Base-by-base conservation (phyloP, 2,329 filamentous ascomycete species). In the Fusarium liriodendri region DNA sequence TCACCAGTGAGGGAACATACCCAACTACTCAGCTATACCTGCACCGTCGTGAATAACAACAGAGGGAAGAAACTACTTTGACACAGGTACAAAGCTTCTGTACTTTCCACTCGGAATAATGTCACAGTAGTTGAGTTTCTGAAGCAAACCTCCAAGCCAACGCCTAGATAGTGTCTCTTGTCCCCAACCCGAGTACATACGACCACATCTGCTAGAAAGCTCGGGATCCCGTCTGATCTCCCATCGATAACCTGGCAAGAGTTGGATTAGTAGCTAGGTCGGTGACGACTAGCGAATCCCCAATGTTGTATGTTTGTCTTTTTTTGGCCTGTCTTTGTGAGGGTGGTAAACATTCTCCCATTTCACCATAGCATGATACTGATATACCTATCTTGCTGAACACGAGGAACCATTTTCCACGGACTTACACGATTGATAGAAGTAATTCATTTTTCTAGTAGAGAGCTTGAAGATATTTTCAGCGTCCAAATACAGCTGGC, bases 201-300 rank as follows among this genome's bases (percentile, higher is more conserved):
- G 62, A 65, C 32, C 62, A 73, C 45, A 73, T 67, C 71, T 73
- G 62, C 45, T 54, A 67, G 69, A 72, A 59, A 67, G 69, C 69
- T 70, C 70, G 57, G 69, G 70, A 72, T 73, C 66, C 66, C 70
- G 69, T 70, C 62, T 33, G 70, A 70, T 72, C 70, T 69, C 70
- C 70, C 66, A 66, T 38, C 50, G 70, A 69, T 67, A 72, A 72
- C 61, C 70, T 72, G 38, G 66, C 61, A 72, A 72, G 69, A 67
- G 69, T 70, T 68, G 70, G 70, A 72, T 69, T 72, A 72, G 69
- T 72, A 72, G 66, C 62, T 72, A 64, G 66, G 71, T 67, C 70
- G 61, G 70, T 73, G 70, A 73, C 52, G 70, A 70, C 61, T 67
- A 72, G 70, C 69, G 62, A 73, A 73, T 72, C 62, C 71, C 71